A percentile compares a stretch with the other conserved stretches of the same genome.
These are phyloP conservation scores for Mucor mucedo DNA, from an alignment of 371 early-diverging fungal species.

Conservation along the genomic window DNA sequence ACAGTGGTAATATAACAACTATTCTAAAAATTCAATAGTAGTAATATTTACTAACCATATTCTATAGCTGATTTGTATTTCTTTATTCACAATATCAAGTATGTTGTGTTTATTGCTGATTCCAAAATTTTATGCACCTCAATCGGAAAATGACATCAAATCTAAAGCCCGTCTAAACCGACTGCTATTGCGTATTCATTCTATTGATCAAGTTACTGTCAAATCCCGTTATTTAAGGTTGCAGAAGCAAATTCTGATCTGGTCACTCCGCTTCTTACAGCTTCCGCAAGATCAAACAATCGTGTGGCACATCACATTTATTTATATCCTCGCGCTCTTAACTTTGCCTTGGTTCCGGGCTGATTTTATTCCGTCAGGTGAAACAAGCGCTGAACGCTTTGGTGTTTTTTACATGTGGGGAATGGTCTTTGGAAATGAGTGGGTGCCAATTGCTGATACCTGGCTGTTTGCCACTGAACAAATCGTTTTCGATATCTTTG, in stretches of 20 bases:
- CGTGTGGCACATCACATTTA: constrained; percentile 51
- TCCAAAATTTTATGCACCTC: constrained; percentile 39
- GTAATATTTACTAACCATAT: not conserved
- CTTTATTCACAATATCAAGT: constrained; percentile 21
- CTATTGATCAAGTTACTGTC: constrained; percentile 26
- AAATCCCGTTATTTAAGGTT: constrained; percentile 14
- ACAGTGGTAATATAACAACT: constrained; percentile 40
- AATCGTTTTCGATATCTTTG: constrained; percentile 48
- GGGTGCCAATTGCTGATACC: constrained; percentile 84
- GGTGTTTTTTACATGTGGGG: constrained; percentile 69
- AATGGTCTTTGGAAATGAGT: constrained; percentile 58
- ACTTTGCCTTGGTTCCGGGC: constrained; percentile 59
- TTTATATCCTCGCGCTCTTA: constrained; percentile 52
- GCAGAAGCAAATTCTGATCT: constrained; percentile 36
- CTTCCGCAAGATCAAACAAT: constrained; percentile 34
- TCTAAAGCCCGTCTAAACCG: constrained; percentile 11
- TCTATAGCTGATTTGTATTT: constrained; percentile 30
- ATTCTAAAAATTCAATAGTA: constrained; percentile 19
- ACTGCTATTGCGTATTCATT: constrained; percentile 36
- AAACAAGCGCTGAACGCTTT: constrained; percentile 39
- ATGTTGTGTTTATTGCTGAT: constrained; percentile 26
- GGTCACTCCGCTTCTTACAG: constrained; percentile 34
- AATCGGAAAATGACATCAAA: constrained; percentile 12
- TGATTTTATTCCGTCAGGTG: constrained; percentile 60
- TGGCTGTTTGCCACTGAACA: constrained; percentile 68